These are phyloP conservation scores for Citrullus colocynthis DNA, from an alignment of 306 rosid genomes.

Conservation along the genomic window DNA sequence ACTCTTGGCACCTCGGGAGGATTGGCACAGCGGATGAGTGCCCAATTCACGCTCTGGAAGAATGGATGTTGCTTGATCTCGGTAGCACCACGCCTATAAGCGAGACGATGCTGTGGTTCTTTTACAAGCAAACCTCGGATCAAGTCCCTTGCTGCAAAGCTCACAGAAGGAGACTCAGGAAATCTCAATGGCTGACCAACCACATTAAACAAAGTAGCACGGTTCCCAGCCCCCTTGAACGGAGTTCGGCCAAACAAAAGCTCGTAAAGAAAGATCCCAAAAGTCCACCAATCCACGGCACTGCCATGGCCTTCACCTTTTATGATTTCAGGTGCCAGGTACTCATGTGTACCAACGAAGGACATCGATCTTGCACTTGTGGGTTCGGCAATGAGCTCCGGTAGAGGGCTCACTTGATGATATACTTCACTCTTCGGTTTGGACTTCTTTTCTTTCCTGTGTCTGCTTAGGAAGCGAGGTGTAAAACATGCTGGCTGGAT, in stretches of 20 bases:
- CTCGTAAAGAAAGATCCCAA: conserved; percentile 88
- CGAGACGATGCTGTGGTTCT: conserved; percentile 95
- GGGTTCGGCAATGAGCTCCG: conserved; percentile 88
- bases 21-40: conserved; percentile 83
- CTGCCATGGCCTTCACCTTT: conserved; percentile 98
- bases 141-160: conserved; percentile 94
- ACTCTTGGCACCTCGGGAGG: conserved; percentile 80
- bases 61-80: conserved; percentile 92
- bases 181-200: conserved; percentile 88
- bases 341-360: conserved; percentile 93
- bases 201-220: conserved; percentile 90
- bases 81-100: conserved; percentile 86
- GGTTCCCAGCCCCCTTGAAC: conserved; percentile 68
- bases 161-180: conserved; percentile 80
- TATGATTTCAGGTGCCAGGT: conserved; percentile 88
- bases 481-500: conserved; percentile 70
- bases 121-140: conserved; percentile 88
- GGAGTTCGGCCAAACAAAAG: conserved; percentile 91
- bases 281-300: conserved; percentile 99
- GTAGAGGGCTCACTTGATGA: conserved; percentile 66
- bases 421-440: conserved; percentile 49
- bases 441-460: conserved; percentile 49
- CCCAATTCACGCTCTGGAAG: conserved; percentile 90
- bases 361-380: conserved; percentile 91
- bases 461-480: conserved; percentile 47